Evolutionary conservation across 2,329 filamentous ascomycete genomes (phyloP).

Genomic region (Arthrobotrys musiformis): DNA sequence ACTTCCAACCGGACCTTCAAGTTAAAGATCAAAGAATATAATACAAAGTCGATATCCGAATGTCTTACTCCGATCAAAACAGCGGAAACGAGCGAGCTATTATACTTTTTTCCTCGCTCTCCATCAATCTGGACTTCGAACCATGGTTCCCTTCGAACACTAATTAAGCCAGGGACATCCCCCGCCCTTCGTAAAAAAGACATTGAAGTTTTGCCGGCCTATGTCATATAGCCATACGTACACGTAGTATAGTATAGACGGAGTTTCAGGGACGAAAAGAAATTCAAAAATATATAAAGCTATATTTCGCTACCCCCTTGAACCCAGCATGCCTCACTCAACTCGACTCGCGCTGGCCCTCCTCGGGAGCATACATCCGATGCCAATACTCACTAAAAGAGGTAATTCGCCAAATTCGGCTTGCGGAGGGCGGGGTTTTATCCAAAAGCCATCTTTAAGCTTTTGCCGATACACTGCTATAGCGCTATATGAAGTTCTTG

Average conservation of each 20-base stretch:
- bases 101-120: neutral
- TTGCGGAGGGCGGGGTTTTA: neutral
- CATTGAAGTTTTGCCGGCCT: neutral
- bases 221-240: no score
- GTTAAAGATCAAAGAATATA: neutral
- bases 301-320: neutral
- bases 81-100: slow-evolving; percentile 2
- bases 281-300: neutral
- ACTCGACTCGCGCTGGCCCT: no score
- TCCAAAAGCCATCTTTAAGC: slow-evolving; percentile 12
- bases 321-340: neutral
- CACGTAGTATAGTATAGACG: no score
- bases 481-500: no score
- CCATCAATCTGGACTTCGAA: slow-evolving; percentile 8
- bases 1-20: neutral
- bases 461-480: slow-evolving; percentile 24
- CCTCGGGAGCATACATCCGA: slow-evolving; percentile 22
- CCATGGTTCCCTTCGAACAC: slow-evolving; percentile 30
- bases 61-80: neutral
- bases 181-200: no score
- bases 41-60: neutral
- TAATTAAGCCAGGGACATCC: neutral
- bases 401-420: slow-evolving; percentile 15
- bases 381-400: slow-evolving; percentile 18
- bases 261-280: neutral